Conservation (phyloP, 495 filamentous ascomycete genomes). For the Polyplosphaeria fusca region DNA sequence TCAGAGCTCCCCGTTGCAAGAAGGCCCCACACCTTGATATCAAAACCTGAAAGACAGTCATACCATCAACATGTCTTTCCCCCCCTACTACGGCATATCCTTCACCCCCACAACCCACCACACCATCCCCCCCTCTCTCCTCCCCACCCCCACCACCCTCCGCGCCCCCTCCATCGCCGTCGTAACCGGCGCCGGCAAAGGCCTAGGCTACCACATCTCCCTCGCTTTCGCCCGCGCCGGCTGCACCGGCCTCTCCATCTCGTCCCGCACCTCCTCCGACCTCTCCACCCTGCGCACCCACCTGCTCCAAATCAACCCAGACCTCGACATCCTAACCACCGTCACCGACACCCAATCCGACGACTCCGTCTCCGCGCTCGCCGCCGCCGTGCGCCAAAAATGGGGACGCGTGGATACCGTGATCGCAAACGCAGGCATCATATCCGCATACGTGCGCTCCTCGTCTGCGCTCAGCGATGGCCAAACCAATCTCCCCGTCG, state of each 20-base stretch:
- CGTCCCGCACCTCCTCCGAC: conserved; percentile 17
- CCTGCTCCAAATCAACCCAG: conserved; percentile 7
- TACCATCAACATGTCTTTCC: too few species aligned
- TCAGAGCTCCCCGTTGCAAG: too few species aligned
- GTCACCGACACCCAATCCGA: conserved; percentile 25
- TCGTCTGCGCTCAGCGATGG: conserved; percentile 2
- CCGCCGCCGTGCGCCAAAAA: conserved; percentile 11
- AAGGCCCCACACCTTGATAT: too few species aligned
- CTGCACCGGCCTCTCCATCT: conserved; percentile 15
- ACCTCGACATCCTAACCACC: conserved; percentile 16
- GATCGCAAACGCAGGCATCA: conserved; percentile 27
- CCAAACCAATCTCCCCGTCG: conserved; percentile 22
- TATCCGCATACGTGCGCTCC: conserved; percentile 23
- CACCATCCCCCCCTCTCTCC: conserved; percentile 19
- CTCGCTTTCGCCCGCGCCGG: conserved; percentile 27
- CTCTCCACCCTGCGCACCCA: conserved; percentile 5
- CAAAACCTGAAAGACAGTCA: too few species aligned
- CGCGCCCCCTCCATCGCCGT: conserved; percentile 13
- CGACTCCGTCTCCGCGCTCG: conserved; percentile 15
- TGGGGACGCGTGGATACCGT: conserved; percentile 24
- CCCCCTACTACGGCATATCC: conserved; percentile 16
- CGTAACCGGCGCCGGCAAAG: conserved; percentile 30
- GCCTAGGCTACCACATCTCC: conserved; percentile 26
- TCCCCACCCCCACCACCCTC: conserved; percentile 17
- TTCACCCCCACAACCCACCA: conserved; percentile 29